Evolutionary conservation across 257 asterid species (phyloP), one percentile per base, ranked within the genome.

Genomic region (Nicotiana tabacum): DNA sequence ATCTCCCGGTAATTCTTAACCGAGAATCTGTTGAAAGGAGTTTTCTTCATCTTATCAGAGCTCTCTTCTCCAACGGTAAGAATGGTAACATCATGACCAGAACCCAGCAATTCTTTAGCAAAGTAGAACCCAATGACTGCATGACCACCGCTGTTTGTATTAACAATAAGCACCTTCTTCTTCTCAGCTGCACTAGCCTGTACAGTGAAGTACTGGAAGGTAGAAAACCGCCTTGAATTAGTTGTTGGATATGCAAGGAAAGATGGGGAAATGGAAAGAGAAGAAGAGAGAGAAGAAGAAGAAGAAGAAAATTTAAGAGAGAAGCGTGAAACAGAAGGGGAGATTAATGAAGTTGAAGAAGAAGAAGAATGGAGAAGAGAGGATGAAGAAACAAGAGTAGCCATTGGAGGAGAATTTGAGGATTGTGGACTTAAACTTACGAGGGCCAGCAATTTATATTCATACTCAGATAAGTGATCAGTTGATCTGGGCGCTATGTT

Each of bases 41-140:
- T 93, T 88, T 96, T 96, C 95, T 96, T 96, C 99, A 94, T 96
- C 96, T 96, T 96, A 89, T 92, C 98, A 11, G 98, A 96, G 87
- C 68, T 87, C 88, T 96, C 98, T 6, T 92, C 94, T 24, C 98
- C 99, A 12, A 96, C 97, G 0, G 98, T 96, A 78, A 96, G 61
- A 88, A 96, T 78, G 24, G 97, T 93, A 86, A 94, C 98, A 16
- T 78, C 86, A 66, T 96, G 98, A 35, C 97, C 97, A 32, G 93
- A 85, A 83, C 92, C 89, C 29, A 94, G 90, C 84, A 96, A 97
- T 4, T 96, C 92, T 89, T 96, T 96, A 3, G 98, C 98, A 3
- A 96, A 93, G 88, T 94, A 92, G 88, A 94, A 96, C 4, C 98
- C 99, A 60, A 96, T 92, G 87, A 96, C 91, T 2, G 99, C 97